Evolutionary conservation across 2,329 filamentous ascomycete species (phyloP).

Genomic region (Talaromyces rugulosus): DNA sequence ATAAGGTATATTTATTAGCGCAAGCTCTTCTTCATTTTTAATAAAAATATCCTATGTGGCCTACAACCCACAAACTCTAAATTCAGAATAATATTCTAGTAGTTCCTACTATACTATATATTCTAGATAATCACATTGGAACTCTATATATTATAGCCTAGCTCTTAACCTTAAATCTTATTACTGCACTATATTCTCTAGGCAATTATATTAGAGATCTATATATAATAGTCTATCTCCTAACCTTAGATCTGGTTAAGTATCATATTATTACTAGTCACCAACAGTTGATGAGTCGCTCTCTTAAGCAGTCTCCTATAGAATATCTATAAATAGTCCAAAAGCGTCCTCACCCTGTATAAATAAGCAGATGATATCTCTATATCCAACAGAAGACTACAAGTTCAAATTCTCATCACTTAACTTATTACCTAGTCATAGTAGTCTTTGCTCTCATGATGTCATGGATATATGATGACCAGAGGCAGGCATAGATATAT

Average conservation of each 20-base stretch:
- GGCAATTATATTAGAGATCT: too few relatives aligned
- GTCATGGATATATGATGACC: constrained; percentile 2
- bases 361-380: not conserved
- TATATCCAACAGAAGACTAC: not conserved
- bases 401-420: not conserved
- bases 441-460: not conserved
- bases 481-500: constrained; percentile 9
- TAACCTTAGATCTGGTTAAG: not conserved
- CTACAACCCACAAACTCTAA: not conserved
- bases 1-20: not conserved
- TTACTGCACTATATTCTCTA: too few relatives aligned
- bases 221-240: too few relatives aligned
- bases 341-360: not conserved
- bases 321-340: not conserved
- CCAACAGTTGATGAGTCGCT: not conserved
- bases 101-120: not conserved
- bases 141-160: not conserved
- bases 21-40: not conserved
- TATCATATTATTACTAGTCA: not conserved
- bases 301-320: not conserved
- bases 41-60: not conserved
- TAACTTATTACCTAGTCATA: not conserved
- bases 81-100: not conserved
- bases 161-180: not conserved
- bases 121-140: not conserved